Evolutionary conservation across 176 grass and related monocot species (phyloP).

Genomic region (Oryza punctata): DNA sequence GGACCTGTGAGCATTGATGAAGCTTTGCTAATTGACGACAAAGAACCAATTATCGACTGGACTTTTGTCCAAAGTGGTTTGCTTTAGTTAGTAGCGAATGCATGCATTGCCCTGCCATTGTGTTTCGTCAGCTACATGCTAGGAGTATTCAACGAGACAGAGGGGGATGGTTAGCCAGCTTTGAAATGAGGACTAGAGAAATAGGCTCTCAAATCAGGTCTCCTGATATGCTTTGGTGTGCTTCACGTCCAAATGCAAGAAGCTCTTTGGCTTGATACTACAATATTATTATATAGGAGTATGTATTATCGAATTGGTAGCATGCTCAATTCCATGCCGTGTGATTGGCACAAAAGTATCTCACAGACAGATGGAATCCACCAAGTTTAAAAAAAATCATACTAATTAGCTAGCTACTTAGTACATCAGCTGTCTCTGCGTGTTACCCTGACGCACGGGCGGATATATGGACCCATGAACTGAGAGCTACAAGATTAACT

Average conservation of each 20-base stretch:
- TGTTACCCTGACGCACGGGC: not conserved
- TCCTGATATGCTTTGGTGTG: not conserved
- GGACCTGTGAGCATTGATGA: not conserved
- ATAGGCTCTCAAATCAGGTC: slow-evolving; percentile 3
- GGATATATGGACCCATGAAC: not conserved
- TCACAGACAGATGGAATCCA: not conserved
- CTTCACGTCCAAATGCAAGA: not conserved
- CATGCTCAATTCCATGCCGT: not conserved
- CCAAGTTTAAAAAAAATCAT: not conserved
- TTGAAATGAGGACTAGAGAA: slow-evolving; percentile 9
- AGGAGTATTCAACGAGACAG: slow-evolving; percentile 10
- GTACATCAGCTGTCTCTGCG: too few relatives aligned
- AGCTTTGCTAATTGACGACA: slow-evolving; percentile 5
- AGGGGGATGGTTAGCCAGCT: slow-evolving; percentile 13
- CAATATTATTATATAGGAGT: not conserved
- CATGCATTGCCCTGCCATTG: slow-evolving; percentile 2
- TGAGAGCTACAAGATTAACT: slow-evolving; percentile 12
- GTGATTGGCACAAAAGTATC: slow-evolving; percentile 4
- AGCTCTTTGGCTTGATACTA: not conserved
- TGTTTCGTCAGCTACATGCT: slow-evolving; percentile 32
- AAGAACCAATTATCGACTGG: slow-evolving; percentile 18
- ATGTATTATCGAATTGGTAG: not conserved
- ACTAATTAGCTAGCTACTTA: not conserved
- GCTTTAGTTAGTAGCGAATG: slow-evolving; percentile 22
- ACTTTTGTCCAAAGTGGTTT: slow-evolving; percentile 31